Conservation (phyloP, 2,329 filamentous ascomycete species). For the Graphium sp. region DNA sequence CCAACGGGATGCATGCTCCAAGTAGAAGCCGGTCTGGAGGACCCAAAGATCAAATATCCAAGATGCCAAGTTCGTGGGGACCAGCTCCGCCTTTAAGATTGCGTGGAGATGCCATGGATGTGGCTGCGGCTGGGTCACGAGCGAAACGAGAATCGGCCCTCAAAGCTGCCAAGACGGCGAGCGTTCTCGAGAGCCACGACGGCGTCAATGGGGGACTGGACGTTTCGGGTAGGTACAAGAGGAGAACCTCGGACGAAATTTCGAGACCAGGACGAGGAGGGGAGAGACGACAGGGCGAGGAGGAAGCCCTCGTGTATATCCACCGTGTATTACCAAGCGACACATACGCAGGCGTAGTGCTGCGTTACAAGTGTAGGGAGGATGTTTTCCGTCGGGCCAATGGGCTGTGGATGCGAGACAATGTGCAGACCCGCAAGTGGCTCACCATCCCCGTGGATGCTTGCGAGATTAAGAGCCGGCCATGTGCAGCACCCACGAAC, state of each 20-base stretch:
- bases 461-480: conserved; percentile 66
- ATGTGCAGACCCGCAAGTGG: conserved; percentile 66
- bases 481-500: conserved; percentile 35
- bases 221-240: conserved; percentile 39
- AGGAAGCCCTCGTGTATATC: conserved; percentile 75
- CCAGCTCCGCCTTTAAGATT: conserved; percentile 24
- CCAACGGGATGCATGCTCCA: too few relatives aligned
- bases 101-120: conserved; percentile 10
- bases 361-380: conserved; percentile 77
- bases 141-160: conserved; percentile 35
- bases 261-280: too few relatives aligned
- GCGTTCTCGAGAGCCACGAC: conserved; percentile 43
- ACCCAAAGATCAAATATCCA: too few relatives aligned
- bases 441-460: conserved; percentile 79
- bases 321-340: conserved; percentile 72
- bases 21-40: too few relatives aligned
- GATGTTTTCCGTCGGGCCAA: conserved; percentile 76
- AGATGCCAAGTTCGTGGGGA: conserved; percentile 23
- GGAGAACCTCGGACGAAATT: conserved; percentile 52
- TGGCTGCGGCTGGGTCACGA: conserved; percentile 12
- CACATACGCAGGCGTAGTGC: conserved; percentile 78
- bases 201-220: conserved; percentile 42
- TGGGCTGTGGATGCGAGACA: conserved; percentile 87
- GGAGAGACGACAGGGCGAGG: conserved; percentile 31
- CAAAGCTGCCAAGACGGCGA: conserved; percentile 38